These are phyloP conservation scores for Fusarium aywerte DNA, from an alignment of 2,329 filamentous ascomycete species.

Conservation along the genomic window DNA sequence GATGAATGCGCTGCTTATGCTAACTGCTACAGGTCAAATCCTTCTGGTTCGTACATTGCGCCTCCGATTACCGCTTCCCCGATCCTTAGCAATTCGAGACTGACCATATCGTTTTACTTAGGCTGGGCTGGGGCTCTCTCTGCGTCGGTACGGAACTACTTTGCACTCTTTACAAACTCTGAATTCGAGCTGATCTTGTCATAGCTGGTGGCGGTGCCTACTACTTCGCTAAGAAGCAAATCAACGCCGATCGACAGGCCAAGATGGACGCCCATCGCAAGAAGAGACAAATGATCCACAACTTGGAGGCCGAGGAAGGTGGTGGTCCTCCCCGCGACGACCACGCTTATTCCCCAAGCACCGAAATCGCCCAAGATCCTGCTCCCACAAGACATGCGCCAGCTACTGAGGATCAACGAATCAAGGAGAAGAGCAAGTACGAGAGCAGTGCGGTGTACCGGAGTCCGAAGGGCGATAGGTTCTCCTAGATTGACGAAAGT, in stretches of 20 bases:
- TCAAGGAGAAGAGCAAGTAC: conserved; percentile 87
- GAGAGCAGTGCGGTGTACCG: conserved; percentile 81
- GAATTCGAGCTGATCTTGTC: conserved; percentile 31
- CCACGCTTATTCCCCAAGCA: conserved; percentile 70
- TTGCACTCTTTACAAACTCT: background rate
- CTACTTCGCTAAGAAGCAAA: conserved; percentile 93
- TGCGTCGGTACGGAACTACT: conserved; percentile 73
- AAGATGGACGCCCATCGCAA: conserved; percentile 74
- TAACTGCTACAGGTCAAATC: conserved; percentile 65
- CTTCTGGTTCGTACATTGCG: conserved; percentile 65
- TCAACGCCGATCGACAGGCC: conserved; percentile 86
- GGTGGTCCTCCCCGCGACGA: conserved; percentile 68
- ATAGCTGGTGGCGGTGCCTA: conserved; percentile 90
- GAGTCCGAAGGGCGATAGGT: conserved; percentile 86
- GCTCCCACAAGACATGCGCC: conserved; percentile 86
- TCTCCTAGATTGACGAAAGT: conserved; percentile 61
- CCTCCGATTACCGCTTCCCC: conserved; percentile 8
- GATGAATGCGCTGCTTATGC: conserved; percentile 26
- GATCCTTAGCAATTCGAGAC: conserved; percentile 8
- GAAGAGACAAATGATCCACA: conserved; percentile 69
- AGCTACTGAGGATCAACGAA: conserved; percentile 72
- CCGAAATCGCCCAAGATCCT: conserved; percentile 81
- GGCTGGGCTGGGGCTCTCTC: conserved; percentile 91
- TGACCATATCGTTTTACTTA: conserved; percentile 51
- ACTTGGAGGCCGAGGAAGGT: conserved; percentile 60